Evolutionary conservation across 768 basidiomycete genomes (phyloP).

Genomic region (Gloeophyllum trabeum): DNA sequence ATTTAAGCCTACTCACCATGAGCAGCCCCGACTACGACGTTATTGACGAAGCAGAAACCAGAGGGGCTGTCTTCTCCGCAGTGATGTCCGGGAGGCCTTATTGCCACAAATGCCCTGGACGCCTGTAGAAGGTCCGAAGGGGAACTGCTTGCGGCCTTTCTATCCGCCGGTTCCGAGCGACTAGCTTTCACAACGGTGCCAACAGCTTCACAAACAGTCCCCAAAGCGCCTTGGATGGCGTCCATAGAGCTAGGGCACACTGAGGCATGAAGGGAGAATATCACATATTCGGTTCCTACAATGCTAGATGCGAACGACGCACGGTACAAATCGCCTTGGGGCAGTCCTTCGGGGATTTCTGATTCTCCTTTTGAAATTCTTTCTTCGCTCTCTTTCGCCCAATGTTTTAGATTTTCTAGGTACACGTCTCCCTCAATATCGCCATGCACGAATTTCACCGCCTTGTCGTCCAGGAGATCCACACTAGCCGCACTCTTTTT

Average conservation of each 20-base stretch:
- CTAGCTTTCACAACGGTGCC: constrained; percentile 49
- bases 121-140: constrained; percentile 1
- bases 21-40: constrained; percentile 81
- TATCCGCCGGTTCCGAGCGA: neutral
- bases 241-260: constrained; percentile 71
- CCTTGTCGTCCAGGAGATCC: constrained; percentile 45
- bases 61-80: constrained; percentile 84
- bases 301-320: constrained; percentile 25
- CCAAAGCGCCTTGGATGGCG: constrained; percentile 74
- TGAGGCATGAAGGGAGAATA: constrained; percentile 18
- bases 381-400: constrained; percentile 46
- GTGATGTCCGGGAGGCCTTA: constrained; percentile 91
- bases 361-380: constrained; percentile 51
- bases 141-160: neutral
- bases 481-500: constrained; percentile 41
- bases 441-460: constrained; percentile 67
- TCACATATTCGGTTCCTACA: neutral
- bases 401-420: constrained; percentile 47
- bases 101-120: constrained; percentile 60
- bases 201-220: constrained; percentile 82
- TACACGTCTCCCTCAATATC: constrained; percentile 59
- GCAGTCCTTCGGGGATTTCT: constrained; percentile 64
- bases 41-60: constrained; percentile 95
- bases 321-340: constrained; percentile 83
- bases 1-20: constrained; percentile 50